Base-by-base conservation (phyloP, 1,284 basidiomycete genomes). In the Meripilus lineatus region DNA sequence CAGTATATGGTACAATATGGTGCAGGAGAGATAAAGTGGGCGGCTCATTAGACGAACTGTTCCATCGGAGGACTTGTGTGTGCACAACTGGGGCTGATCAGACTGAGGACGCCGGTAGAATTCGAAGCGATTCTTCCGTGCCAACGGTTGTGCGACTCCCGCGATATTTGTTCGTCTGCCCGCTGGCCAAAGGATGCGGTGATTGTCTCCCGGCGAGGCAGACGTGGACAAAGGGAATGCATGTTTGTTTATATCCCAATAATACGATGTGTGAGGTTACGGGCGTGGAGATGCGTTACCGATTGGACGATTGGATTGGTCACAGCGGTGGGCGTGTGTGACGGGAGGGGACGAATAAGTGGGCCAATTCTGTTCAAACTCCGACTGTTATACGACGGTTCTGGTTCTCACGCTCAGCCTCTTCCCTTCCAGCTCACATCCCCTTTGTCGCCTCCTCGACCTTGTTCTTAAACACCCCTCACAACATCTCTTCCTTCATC, bases 361-460 rank as follows among this genome's bases (percentile, higher is more conserved):
- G 7, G 33, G 33, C 8, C 33, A 8, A 32, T 32, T 42, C 28
- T 23, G 41, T 44, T 44, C 18, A 32, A 38, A 44, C 42, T 38
- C 42, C 34, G 42, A 38, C 22, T 15, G 36, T 30, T 30, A n/a
- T n/a, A 25, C 26, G 42, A 6, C 42, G 21, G 7, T 23, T 11
- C 14, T 13, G 11, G 23, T 55, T 55, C 54, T 45, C 54, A 55
- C 58, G 50, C 57, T 58, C 30, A 63, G 63, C 63, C 57, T 58
- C 57, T 61, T 60, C 57, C 56, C 54, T 56, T 60, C 56, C 54
- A 58, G 50, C 57, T 53, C 55, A 54, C 36, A 22, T 44, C 35
- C 42, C 35, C 35, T 44, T 38, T 44, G 42, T 44, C 28, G 42
- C 32, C 32, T 57, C 53, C 50, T 48, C 48, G 51, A 53, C 56